These are phyloP conservation scores for Fusarium sublunatum DNA, from an alignment of 2,329 filamentous ascomycete species.

Conservation along the genomic window DNA sequence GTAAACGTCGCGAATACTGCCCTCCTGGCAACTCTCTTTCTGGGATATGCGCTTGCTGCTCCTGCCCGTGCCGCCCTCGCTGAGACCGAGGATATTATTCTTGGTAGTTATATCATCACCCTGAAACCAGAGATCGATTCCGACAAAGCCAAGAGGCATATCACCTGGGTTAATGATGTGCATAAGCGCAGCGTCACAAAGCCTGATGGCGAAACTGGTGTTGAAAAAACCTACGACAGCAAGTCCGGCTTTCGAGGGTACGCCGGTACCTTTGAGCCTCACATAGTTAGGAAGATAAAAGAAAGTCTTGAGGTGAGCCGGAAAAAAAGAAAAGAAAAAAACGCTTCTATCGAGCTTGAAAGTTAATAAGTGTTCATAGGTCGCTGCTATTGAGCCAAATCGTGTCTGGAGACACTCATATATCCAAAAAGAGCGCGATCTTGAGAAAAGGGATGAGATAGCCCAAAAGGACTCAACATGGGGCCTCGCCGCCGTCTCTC, in stretches of 20 bases:
- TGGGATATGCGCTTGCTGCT: constrained; percentile 14
- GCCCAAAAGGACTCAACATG: constrained; percentile 15
- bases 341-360: accelerated
- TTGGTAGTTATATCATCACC: constrained; percentile 68
- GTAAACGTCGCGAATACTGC: constrained; percentile 9
- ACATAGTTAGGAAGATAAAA: constrained; percentile 54
- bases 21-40: constrained; percentile 3
- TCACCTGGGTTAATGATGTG: constrained; percentile 60
- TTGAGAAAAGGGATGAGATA: constrained; percentile 17
- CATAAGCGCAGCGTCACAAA: constrained; percentile 63
- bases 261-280: constrained; percentile 54
- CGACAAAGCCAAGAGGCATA: constrained; percentile 58
- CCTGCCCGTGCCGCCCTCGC: constrained; percentile 3
- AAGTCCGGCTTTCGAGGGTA: constrained; percentile 54
- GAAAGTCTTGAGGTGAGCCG: constrained; percentile 54
- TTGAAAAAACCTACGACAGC: constrained; percentile 45
- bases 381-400: constrained; percentile 34
- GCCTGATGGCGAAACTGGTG: constrained; percentile 51
- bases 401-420: constrained; percentile 26
- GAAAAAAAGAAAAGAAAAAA: accelerated
- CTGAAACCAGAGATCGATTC: constrained; percentile 59
- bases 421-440: neutral
- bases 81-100: constrained; percentile 38
- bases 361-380: constrained; percentile 21
- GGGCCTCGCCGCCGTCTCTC: constrained; percentile 32